Evolutionary conservation across 2,329 filamentous ascomycete species (phyloP).

Genomic region (Ophiostoma novo-ulmi): DNA sequence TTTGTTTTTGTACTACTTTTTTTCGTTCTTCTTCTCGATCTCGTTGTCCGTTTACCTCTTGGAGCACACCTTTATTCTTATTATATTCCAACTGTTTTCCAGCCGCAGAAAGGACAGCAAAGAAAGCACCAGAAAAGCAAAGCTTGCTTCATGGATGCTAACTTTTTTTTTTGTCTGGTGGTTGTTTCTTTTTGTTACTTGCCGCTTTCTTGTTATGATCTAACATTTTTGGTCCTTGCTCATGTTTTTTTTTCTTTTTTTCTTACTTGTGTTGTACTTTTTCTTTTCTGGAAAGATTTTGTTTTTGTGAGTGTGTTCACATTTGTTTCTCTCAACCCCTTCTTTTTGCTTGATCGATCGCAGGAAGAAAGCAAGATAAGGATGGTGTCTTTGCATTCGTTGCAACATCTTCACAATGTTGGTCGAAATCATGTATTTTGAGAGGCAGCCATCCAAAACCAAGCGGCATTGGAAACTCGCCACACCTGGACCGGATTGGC

Average conservation of each 20-base stretch:
- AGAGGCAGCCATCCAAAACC: not conserved
- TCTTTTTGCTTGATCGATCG: not conserved
- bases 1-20: not conserved
- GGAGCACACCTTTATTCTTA: not conserved
- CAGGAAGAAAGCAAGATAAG: constrained; percentile 8
- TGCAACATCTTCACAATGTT: not conserved
- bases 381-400: not conserved
- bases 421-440: not conserved
- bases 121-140: not conserved
- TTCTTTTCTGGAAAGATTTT: constrained; percentile 14
- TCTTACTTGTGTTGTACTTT: not conserved
- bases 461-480: constrained; percentile 18
- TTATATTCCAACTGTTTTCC: not conserved
- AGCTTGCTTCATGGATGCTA: not conserved
- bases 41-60: not conserved
- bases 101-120: not conserved
- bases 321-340: constrained; percentile 1
- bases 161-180: not conserved
- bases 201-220: not conserved
- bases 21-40: not conserved
- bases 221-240: not conserved
- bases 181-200: not conserved
- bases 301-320: constrained; percentile 14
- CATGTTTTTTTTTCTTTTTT: not conserved
- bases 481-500: not conserved